Base-by-base conservation (phyloP, 352 stramenopile genomes). In the Phytophthora aleatoria region DNA sequence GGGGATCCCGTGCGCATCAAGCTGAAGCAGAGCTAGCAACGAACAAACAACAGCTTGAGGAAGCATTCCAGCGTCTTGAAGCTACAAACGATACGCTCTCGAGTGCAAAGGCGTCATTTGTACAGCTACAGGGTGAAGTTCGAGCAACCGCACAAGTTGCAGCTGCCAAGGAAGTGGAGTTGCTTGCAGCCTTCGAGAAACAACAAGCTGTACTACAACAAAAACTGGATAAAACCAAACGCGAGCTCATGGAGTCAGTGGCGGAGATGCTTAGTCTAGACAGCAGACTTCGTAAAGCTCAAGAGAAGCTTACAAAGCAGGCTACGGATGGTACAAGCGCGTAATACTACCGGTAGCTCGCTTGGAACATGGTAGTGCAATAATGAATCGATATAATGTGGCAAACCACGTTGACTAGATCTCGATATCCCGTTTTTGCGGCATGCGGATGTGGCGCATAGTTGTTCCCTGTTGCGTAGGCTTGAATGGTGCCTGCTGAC, bases 361-460 rank as follows among this genome's bases (percentile, higher is more conserved):
- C 33, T 28, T 55, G 31, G 50, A 43, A 20, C 5, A 41, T 41
- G 30, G 24, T 43, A 42, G 35, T 55, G 52, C 15, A 9, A 43
- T 30, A 67, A 56, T 39, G 60, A 43, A 51, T 10, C 11, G 36
- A 51, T 66, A 41, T 20, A 16, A 16, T 33, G 28, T 33, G 7
- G 28, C 28, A 33, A 33, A 33, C 28, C 28, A 7, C 28, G n/a
- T 28, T n/a, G 16, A 7, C 47, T 89, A 98, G 47, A 98, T 97
- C 65, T 98, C 92, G 65, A 98, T 98, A 66, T 96, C 80, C 33
- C 76, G 79, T 57, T 84, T 88, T 72, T 97, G 81, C 2, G 94
- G 94, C 44, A 84, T 53, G 8, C 90, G 80, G 26, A 97, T 98
- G 62, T 98, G 94, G 27, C 94, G 90, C 94, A 98, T 98, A 3